Evolutionary conservation across 345 rosid genomes (phyloP), one percentile per base, ranked within the genome.

Genomic region (Corymbia maculata): DNA sequence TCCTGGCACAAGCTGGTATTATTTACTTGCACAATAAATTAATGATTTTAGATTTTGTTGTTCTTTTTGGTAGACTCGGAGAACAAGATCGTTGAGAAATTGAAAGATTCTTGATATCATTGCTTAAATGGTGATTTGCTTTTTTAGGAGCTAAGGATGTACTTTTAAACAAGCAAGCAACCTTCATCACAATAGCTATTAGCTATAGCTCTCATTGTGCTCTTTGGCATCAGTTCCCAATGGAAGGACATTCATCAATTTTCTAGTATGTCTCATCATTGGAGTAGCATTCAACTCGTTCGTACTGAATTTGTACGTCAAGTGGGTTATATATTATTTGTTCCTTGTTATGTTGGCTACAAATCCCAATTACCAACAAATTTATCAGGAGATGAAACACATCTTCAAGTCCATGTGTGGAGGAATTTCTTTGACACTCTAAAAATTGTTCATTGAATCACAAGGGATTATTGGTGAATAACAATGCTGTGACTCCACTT

Each of bases 301-400:
- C 19, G 22, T 32, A 68, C 3, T 0, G 0, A 32, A 30, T 30
- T 32, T 11, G 32, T 68, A 68, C 0, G 32, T 8, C 79, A 32
- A 68, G 79, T 32, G 79, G 79, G 22, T 21, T 32, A 68, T 68
- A 44, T 68, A 68, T 32, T 44, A 44, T 36, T 8, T 36, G 22
- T 36, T 70, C 24, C 26, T 36, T 36, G 1, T 13, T 17, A 1
- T 17, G 45, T 24, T 70, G 32, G 22, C 24, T 32, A 8, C 45
- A 32, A 70, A 70, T 70, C 80, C 47, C 0, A 24, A 70, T 17
- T 36, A 70, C 11, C 47, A 36, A 17, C 26, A 16, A 70, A 0
- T 70, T 32, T 70, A 32, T 70, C 3, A 16, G 44, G 45, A 17
- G 80, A 36, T 32, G 22, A 70, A 36, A 36, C 47, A 42, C 36